These are phyloP conservation scores for Prunus campanulata DNA, from an alignment of 306 rosid genomes.

Conservation along the genomic window DNA sequence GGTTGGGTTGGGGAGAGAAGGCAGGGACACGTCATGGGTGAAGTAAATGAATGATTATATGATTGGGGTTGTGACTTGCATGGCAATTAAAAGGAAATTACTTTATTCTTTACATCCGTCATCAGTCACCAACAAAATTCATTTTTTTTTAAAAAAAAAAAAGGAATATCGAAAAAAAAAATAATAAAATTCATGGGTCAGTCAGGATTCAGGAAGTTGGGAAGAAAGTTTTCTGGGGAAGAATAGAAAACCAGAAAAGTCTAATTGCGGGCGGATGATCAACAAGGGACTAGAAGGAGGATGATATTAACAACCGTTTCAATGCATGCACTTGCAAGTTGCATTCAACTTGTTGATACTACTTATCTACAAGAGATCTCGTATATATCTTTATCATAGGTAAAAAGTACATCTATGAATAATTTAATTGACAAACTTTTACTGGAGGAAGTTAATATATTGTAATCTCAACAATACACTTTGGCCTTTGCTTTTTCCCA, in stretches of 20 bases:
- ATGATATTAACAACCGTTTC: background rate
- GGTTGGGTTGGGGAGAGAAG: background rate
- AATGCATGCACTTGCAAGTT: too few species aligned
- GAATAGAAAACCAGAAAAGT: background rate
- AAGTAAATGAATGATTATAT: background rate
- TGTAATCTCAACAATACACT: background rate
- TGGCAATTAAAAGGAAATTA: background rate
- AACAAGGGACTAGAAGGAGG: background rate
- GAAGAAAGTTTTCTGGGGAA: background rate
- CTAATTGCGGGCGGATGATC: background rate
- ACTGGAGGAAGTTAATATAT: background rate
- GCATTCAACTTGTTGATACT: too few species aligned
- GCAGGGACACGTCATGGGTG: constrained; percentile 15
- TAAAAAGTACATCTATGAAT: too few species aligned
- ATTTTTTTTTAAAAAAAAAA: too few species aligned
- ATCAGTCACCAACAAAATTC: too few species aligned
- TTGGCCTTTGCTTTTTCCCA: background rate
- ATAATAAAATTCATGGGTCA: background rate
- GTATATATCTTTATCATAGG: too few species aligned
- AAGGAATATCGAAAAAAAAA: background rate
- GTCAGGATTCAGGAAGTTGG: background rate
- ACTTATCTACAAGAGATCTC: too few species aligned
- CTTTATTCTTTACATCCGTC: too few species aligned
- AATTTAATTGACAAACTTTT: background rate
- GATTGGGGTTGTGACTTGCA: constrained; percentile 8